Conservation (phyloP, 169 alveolate genomes). For the Plasmodium malariae region DNA sequence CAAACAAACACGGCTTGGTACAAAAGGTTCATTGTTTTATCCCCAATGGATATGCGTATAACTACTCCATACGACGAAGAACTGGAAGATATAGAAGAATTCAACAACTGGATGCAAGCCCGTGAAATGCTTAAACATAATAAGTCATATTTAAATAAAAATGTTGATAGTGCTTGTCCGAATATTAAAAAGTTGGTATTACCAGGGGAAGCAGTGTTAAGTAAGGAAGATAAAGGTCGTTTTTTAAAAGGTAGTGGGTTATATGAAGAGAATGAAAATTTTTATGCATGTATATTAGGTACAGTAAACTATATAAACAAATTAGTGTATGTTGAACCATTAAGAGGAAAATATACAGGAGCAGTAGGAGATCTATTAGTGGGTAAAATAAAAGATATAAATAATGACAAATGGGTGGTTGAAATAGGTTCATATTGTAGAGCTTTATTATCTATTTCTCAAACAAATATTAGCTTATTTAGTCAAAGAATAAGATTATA, state of each 20-base stretch:
- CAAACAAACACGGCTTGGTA: no score
- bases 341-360: conserved; percentile 87
- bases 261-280: conserved; percentile 65
- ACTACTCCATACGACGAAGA: conserved; percentile 77
- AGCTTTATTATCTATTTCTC: conserved; percentile 91
- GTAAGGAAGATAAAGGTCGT: conserved; percentile 48
- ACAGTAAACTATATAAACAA: conserved; percentile 84
- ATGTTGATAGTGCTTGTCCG: conserved; percentile 40
- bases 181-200: conserved; percentile 68
- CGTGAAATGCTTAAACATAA: conserved; percentile 53
- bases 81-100: conserved; percentile 63
- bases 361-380: conserved; percentile 90
- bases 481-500: conserved; percentile 92
- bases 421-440: conserved; percentile 92
- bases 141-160: conserved; percentile 16
- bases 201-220: conserved; percentile 75
- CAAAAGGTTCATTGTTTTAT: no score
- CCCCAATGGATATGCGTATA: conserved; percentile 58
- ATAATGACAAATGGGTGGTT: conserved; percentile 91
- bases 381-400: conserved; percentile 87
- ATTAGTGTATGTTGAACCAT: conserved; percentile 88
- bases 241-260: conserved; percentile 76
- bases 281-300: conserved; percentile 65
- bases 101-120: conserved; percentile 45
- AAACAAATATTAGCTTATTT: conserved; percentile 92